Evolutionary conservation across 371 early-diverging fungal genomes (phyloP).

Genomic region (Mortierella sp.): DNA sequence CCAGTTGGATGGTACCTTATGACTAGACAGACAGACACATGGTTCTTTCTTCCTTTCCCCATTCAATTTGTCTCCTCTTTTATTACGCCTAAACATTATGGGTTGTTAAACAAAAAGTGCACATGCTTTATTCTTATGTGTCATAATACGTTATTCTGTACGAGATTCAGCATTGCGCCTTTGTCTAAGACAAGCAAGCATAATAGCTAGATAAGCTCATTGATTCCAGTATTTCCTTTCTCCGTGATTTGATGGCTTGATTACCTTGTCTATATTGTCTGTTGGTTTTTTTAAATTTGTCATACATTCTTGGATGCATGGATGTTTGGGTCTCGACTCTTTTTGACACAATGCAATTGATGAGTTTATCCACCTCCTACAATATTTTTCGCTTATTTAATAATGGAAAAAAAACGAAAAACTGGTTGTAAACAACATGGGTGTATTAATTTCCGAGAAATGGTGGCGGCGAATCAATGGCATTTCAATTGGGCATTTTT

Average conservation of each 20-base stretch:
- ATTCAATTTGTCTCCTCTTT: background rate
- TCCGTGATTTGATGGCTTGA: background rate
- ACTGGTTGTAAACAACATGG: background rate
- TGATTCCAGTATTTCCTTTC: background rate
- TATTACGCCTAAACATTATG: background rate
- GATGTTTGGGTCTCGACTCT: background rate
- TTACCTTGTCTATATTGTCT: background rate
- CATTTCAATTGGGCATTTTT: background rate
- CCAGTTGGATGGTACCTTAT: background rate
- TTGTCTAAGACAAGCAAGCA: background rate
- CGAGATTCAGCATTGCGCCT: background rate
- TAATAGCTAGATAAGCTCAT: background rate
- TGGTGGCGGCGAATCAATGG: background rate
- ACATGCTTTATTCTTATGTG: background rate
- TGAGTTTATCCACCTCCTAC: background rate
- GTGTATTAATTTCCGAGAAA: background rate
- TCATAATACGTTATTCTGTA: background rate
- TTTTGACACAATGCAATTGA: background rate
- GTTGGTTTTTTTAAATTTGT: constrained; percentile 10
- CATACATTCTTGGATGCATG: constrained; percentile 5
- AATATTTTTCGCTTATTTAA: too few species aligned
- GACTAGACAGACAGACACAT: background rate
- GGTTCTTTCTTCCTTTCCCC: too few species aligned
- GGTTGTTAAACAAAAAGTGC: background rate
- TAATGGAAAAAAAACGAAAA: too few species aligned